Percentiles rank a stretch among this genome's conserved stretches.
Evolutionary conservation across 2,329 filamentous ascomycete genomes (phyloP).

Genomic region (Coniochaeta hoffmannii): DNA sequence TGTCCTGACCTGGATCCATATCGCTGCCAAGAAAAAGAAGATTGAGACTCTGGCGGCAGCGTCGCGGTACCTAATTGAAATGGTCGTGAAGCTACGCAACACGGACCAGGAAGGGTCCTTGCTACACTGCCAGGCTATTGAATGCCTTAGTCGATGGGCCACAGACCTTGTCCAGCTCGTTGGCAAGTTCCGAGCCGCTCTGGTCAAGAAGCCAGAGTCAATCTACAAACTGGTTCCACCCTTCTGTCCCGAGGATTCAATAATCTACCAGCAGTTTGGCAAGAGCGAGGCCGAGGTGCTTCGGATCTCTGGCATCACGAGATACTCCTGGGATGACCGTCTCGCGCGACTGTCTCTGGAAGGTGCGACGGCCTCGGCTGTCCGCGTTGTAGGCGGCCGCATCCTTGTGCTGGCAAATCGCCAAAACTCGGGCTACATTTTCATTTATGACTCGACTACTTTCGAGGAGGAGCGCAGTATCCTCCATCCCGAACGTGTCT

Average conservation of each 20-base stretch:
- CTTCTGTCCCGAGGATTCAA: constrained; percentile 28
- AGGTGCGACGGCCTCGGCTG: constrained; percentile 6
- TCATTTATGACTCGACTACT: constrained; percentile 13
- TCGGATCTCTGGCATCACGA: constrained; percentile 9
- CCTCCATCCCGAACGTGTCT: constrained; percentile 13
- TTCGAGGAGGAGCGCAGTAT: constrained; percentile 12
- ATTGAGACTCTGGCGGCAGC: constrained; percentile 19
- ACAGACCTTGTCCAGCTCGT: constrained; percentile 26
- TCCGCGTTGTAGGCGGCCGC: constrained; percentile 7
- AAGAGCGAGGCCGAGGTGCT: constrained; percentile 10
- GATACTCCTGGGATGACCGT: constrained; percentile 17
- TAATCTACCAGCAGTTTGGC: constrained; percentile 24
- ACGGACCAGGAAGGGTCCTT: constrained; percentile 9
- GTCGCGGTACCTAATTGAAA: constrained; percentile 16
- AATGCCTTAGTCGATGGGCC: constrained; percentile 23
- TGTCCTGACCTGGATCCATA: constrained; percentile 25
- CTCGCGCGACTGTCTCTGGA: constrained; percentile 14
- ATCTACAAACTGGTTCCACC: constrained; percentile 30
- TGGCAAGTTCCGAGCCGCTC: constrained; percentile 24
- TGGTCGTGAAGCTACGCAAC: constrained; percentile 9
- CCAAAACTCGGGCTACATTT: constrained; percentile 7
- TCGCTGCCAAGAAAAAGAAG: constrained; percentile 15
- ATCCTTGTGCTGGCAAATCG: constrained; percentile 11
- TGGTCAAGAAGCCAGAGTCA: constrained; percentile 18
- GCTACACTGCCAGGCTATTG: constrained; percentile 7